phyloP scores from a whole-genome alignment of 2,329 filamentous ascomycete species.

The Ophiocordyceps camponoti-leonardi region DNA sequence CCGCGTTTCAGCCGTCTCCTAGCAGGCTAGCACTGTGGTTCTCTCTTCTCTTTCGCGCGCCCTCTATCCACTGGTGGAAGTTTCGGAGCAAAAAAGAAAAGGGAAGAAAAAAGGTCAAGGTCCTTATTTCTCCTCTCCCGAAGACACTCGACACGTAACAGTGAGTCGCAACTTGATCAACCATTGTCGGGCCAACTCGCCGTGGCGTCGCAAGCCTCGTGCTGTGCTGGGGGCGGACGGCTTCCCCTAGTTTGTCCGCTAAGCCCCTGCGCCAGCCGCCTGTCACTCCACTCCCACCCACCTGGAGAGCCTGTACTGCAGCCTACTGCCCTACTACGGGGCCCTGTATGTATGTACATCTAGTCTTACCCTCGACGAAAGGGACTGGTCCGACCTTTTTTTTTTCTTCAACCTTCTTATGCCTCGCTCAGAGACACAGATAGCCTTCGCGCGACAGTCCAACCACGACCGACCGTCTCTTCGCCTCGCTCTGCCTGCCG shows the following conservation, averaged over 20 bases:
- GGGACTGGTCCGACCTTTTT: not conserved
- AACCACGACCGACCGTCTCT: not conserved
- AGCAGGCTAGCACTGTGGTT: not conserved
- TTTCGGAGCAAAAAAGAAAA: not conserved
- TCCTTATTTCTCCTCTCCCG: not conserved
- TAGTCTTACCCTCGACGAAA: not conserved
- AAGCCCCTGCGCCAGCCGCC: not conserved
- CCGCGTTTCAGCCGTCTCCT: not conserved
- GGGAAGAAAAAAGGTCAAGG: not conserved
- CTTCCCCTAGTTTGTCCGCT: not conserved
- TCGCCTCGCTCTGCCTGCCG: not conserved
- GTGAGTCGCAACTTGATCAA: not conserved
- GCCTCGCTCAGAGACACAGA: not conserved
- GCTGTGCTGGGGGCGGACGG: not conserved
- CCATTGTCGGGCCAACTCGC: not conserved
- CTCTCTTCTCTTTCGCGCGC: not conserved
- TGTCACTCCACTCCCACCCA: not conserved
- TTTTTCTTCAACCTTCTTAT: not conserved
- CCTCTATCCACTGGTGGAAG: not conserved
- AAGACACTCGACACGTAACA: not conserved
- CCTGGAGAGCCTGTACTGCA: too few relatives aligned
- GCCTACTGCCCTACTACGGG: too few relatives aligned
- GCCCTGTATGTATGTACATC: not conserved
- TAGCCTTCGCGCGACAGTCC: not conserved
- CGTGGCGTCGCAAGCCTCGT: not conserved